Base-by-base conservation (phyloP, 2,329 filamentous ascomycete genomes). In the Microdochium paspali region DNA sequence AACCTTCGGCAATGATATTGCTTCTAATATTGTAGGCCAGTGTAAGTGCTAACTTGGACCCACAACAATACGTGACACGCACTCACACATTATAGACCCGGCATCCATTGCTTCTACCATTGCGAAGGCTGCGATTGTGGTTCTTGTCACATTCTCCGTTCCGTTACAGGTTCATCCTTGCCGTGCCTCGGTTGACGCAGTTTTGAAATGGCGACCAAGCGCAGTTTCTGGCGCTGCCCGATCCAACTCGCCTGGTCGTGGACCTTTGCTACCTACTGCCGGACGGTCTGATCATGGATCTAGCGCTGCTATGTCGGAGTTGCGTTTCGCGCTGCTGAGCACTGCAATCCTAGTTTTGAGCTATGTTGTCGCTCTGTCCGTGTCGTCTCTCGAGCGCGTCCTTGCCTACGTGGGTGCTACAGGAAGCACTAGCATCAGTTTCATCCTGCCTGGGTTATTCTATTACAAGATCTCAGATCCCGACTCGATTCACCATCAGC, bases 401-500 rank as follows among this genome's bases (percentile, higher is more conserved):
- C 76, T 98, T 0, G 91, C 93, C 0, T 98, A 96, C 56, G 93
- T 98, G 10, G 93, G 93, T 31, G 90, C 85, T 57, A 98, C 93
- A 0, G 93, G 93, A 46, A 91, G 85, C 46, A 98, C 93, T 0
- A 89, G 88, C 51, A 98, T 98, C 58, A 95, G 88, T 51, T 98
- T 98, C 63, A 97, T 98, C 54, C 76, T 98, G 0, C 93, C 93
- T 0, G 93, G 93, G 0, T 69, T 98, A 3, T 98, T 98, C 66
- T 98, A 97, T 67, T 98, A 97, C 70, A 97, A 97, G 67, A 97
- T 98, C 50, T 94, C 89, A 12, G 82, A 88, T 23, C 93, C 93
- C 0, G 85, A 95, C 47, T 91, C 87, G 42, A 77, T 84, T 24
- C 82, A 91, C 52, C 90, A 96, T 57, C 91, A 95, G 62, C 80